Evolutionary conservation across 192 early-diverging fungal species (phyloP).

Genomic region (Lobosporangium transversale): DNA sequence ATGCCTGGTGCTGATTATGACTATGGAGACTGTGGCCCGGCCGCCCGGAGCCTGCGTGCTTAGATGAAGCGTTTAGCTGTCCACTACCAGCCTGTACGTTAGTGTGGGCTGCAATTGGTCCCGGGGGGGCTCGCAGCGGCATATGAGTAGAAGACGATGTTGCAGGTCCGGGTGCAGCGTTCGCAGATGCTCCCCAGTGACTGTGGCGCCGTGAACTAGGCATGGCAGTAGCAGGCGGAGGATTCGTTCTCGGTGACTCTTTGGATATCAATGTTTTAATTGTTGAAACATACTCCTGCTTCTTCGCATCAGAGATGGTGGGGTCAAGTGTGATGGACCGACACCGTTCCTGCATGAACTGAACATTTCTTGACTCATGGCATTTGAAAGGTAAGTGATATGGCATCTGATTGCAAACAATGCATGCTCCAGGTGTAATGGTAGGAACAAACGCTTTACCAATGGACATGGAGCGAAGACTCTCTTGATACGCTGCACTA

Average conservation of each 20-base stretch:
- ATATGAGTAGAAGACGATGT: background rate
- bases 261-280: slow-evolving; percentile 34
- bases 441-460: slow-evolving; percentile 50
- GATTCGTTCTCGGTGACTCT: slow-evolving; percentile 20
- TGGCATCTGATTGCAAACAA: slow-evolving; percentile 44
- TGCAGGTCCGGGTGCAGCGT: background rate
- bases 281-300: slow-evolving; percentile 46
- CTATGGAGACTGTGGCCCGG: slow-evolving; percentile 9
- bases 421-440: slow-evolving; percentile 45
- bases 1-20: slow-evolving; percentile 26
- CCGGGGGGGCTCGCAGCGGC: slow-evolving; percentile 7
- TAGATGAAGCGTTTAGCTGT: slow-evolving; percentile 12
- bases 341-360: slow-evolving; percentile 48
- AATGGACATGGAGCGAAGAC: slow-evolving; percentile 46
- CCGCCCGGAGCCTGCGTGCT: slow-evolving; percentile 1
- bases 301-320: slow-evolving; percentile 41
- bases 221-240: background rate
- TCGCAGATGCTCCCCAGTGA: background rate
- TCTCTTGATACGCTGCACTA: slow-evolving; percentile 42
- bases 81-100: slow-evolving; percentile 12
- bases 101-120: slow-evolving; percentile 2
- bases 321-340: slow-evolving; percentile 46
- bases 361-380: slow-evolving; percentile 31
- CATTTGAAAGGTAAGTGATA: slow-evolving; percentile 50
- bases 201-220: slow-evolving; percentile 26